A percentile compares a stretch with the other conserved stretches of the same genome.
Evolutionary conservation across 495 filamentous ascomycete genomes (phyloP).

Genomic region (Cudoniella acicularis): DNA sequence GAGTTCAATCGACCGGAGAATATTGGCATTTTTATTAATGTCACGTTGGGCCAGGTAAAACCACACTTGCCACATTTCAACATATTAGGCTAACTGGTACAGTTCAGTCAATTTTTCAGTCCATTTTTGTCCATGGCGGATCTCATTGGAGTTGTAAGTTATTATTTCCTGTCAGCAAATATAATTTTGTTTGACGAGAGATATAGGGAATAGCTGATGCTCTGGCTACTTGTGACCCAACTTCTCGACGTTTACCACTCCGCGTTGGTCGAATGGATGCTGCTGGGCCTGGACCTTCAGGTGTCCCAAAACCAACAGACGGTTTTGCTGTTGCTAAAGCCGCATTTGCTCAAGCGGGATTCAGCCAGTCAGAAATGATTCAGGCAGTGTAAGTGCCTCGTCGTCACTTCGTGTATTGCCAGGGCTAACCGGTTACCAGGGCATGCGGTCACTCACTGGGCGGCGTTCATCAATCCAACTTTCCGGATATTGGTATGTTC

Average conservation of each 20-base stretch:
- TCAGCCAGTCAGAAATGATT: slow-evolving; percentile 19
- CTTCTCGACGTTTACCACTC: slow-evolving; percentile 29
- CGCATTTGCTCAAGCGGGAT: slow-evolving; percentile 25
- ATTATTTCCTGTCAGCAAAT: background rate
- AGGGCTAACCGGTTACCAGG: slow-evolving; percentile 2
- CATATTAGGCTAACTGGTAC: background rate
- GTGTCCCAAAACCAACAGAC: slow-evolving; percentile 36
- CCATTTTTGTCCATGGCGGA: slow-evolving; percentile 32
- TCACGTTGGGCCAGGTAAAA: slow-evolving; percentile 28
- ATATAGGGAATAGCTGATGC: slow-evolving; percentile 26
- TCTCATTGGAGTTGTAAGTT: slow-evolving; percentile 28
- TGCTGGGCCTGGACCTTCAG: slow-evolving; percentile 34
- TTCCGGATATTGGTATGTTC: slow-evolving; percentile 15
- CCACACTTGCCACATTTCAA: background rate
- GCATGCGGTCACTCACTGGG: slow-evolving; percentile 22
- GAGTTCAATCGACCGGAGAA: slow-evolving; percentile 30
- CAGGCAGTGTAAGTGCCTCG: slow-evolving; percentile 12
- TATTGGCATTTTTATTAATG: slow-evolving; percentile 37
- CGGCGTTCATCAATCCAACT: slow-evolving; percentile 13
- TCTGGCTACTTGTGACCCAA: slow-evolving; percentile 28
- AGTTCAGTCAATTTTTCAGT: slow-evolving; percentile 31
- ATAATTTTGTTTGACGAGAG: background rate
- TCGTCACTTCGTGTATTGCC: background rate
- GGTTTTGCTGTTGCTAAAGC: slow-evolving; percentile 8
- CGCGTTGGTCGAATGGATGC: slow-evolving; percentile 40